Percentiles rank a stretch among this genome's conserved stretches.
phyloP scores from a whole-genome alignment of 768 basidiomycete genomes.

The Mycena metata region DNA sequence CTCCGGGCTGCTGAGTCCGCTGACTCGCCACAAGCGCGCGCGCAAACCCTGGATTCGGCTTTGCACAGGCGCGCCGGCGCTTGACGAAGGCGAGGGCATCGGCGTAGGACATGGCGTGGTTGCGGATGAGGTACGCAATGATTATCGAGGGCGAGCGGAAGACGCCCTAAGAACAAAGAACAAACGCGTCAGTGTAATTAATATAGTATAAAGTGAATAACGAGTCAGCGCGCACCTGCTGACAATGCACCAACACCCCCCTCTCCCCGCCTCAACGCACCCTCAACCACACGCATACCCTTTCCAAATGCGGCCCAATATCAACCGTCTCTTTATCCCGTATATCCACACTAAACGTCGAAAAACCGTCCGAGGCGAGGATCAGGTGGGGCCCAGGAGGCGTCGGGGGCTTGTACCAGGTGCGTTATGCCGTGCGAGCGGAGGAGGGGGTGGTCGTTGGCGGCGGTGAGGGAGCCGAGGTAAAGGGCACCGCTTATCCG shows the following conservation, averaged over 20 bases:
- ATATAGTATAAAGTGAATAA: too few species aligned
- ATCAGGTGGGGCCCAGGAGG: conserved; percentile 68
- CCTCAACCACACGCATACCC: conserved; percentile 75
- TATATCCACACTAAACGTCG: conserved; percentile 77
- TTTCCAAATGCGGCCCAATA: conserved; percentile 76
- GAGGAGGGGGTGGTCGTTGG: conserved; percentile 69
- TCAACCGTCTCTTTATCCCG: conserved; percentile 73
- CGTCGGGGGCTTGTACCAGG: conserved; percentile 74
- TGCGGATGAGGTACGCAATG: conserved; percentile 85
- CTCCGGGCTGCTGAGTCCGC: too few species aligned
- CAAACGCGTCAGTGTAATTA: too few species aligned
- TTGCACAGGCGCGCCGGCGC: conserved; percentile 77
- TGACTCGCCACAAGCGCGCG: conserved; percentile 54
- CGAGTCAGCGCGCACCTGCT: conserved; percentile 84
- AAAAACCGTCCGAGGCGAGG: conserved; percentile 57
- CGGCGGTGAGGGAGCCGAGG: conserved; percentile 73
- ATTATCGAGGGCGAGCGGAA: conserved; percentile 82
- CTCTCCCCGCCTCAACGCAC: conserved; percentile 67
- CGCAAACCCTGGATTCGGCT: conserved; percentile 85
- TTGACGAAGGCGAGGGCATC: conserved; percentile 71
- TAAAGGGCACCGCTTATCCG: conserved; percentile 67
- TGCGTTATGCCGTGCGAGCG: conserved; percentile 62
- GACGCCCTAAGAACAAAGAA: conserved; percentile 79
- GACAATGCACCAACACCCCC: conserved; percentile 86
- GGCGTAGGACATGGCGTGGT: conserved; percentile 80